Percentiles rank a stretch among this genome's conserved stretches.
These are phyloP conservation scores for Artemisia argyi DNA, from an alignment of 129 eudicot species.

Conservation along the genomic window DNA sequence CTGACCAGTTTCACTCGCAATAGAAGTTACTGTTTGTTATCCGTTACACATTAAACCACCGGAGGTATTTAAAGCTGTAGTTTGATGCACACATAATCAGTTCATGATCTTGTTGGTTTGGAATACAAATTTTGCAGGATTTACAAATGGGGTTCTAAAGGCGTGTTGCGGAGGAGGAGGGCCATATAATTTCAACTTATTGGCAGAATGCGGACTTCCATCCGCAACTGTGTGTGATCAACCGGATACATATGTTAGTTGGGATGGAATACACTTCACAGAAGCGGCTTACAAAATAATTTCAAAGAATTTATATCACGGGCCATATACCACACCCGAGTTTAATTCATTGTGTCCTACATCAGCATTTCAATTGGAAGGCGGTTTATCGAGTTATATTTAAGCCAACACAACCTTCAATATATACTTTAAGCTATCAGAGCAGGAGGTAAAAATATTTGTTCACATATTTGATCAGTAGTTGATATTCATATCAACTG, in stretches of 20 bases:
- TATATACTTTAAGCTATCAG: too few relatives aligned
- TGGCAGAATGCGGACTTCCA: conserved; percentile 1
- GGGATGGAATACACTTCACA: conserved; percentile 33
- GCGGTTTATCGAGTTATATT: background rate
- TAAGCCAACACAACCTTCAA: background rate
- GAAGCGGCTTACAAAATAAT: conserved; percentile 28
- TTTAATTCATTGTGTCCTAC: conserved; percentile 18
- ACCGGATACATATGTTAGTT: conserved; percentile 27
- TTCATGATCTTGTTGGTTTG: background rate
- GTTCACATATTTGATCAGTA: too few relatives aligned
- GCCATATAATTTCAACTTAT: conserved; percentile 2
- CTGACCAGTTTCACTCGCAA: too few relatives aligned
- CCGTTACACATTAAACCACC: too few relatives aligned
- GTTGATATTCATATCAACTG: too few relatives aligned
- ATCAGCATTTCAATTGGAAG: conserved; percentile 5
- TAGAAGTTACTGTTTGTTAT: too few relatives aligned
- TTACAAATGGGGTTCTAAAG: conserved; percentile 22
- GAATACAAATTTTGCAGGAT: conserved; percentile 16
- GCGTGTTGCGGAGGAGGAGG: conserved; percentile 39
- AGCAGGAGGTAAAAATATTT: too few relatives aligned
- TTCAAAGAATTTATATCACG: conserved; percentile 16
- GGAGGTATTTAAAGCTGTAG: background rate
- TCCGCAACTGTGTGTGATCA: conserved; percentile 26
- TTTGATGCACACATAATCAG: background rate
- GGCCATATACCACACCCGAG: conserved; percentile 12